Conservation (phyloP, 805 yeast species). For the Metschnikowia lochheadii region DNA sequence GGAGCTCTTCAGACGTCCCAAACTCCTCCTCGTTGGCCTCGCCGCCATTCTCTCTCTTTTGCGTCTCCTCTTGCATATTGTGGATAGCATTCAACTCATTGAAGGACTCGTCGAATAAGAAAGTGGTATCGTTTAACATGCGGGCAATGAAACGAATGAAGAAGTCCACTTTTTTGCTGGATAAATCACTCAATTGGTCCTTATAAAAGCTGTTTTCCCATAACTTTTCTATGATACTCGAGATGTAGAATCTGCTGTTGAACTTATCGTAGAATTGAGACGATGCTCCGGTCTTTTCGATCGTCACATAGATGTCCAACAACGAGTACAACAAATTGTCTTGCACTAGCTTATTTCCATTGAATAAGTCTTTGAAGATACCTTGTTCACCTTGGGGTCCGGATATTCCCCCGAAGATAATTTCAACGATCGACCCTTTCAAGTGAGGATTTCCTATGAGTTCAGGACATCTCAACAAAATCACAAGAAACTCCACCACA, state of each 20-base stretch:
- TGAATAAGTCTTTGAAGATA: constrained; percentile 63
- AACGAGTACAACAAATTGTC: constrained; percentile 74
- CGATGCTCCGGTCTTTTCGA: constrained; percentile 93
- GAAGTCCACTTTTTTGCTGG: constrained; percentile 68
- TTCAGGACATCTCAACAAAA: constrained; percentile 79
- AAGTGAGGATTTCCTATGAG: constrained; percentile 88
- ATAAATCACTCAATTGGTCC: constrained; percentile 62
- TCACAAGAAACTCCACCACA: constrained; percentile 68
- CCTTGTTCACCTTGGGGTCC: constrained; percentile 61
- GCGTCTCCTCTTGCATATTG: constrained; percentile 61
- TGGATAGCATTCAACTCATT: constrained; percentile 77
- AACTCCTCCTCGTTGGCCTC: constrained; percentile 33
- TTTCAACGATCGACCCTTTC: constrained; percentile 78
- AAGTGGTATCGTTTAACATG: constrained; percentile 92
- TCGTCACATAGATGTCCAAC: constrained; percentile 86
- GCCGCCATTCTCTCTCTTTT: constrained; percentile 38
- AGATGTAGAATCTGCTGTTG: constrained; percentile 82
- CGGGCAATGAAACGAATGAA: constrained; percentile 91
- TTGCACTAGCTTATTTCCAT: constrained; percentile 55
- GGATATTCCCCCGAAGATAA: constrained; percentile 72
- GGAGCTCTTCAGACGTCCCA: constrained; percentile 61
- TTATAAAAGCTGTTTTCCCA: constrained; percentile 75
- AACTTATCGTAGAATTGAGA: constrained; percentile 96
- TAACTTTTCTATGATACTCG: constrained; percentile 73
- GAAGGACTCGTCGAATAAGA: constrained; percentile 84